Evolutionary conservation across 176 grass and related monocot genomes (phyloP), one percentile per base, ranked within the genome.

Genomic region (Oropetium thomaeum): DNA sequence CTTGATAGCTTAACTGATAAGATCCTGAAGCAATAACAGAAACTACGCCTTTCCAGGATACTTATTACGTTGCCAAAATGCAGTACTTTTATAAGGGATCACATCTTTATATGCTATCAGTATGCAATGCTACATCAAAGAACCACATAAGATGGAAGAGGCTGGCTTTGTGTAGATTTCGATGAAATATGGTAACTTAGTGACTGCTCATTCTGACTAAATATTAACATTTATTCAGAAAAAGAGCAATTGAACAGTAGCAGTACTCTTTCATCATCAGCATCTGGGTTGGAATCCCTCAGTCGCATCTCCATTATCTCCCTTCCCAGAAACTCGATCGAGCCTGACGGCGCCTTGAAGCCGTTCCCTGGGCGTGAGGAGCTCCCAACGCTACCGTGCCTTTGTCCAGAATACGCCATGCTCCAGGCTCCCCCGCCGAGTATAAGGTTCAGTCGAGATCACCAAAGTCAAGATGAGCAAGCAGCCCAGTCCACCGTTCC

Each of bases 221-320:
- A 71, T 45, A 64, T 27, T 20, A 23, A 4, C 27, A 54, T 27
- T 12, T 65, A 42, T 78, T 82, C 39, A 61, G 60, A 29, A 7
- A 58, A 30, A 30, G 34, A 27, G 8, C 63, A 88, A 79, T 44
- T 17, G 47, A 80, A 82, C 5, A 76, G 55, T 45, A 70, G 20
- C 4, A 73, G 20, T 88, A 98, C 95, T 83, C 77, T 85, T 66
- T 94, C 91, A 70, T 85, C 64, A 74, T 87, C 86, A 53, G 79
- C 73, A 65, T 92, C 88, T 52, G 67, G n/a, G 38, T 76, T 92
- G 58, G 71, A 54, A 83, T 98, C 86, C 14, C 86, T 98, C 69
- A 94, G 62, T 54, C 79, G 84, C 91, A 98, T 89, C 61, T 82
- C 84, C 79, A 83, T 77, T 60, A 98, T 89, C 80, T 89, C 95